Percentiles rank a stretch among this genome's conserved stretches.
Evolutionary conservation across 768 basidiomycete species (phyloP).

Genomic region (Sporobolomyces phaffii): DNA sequence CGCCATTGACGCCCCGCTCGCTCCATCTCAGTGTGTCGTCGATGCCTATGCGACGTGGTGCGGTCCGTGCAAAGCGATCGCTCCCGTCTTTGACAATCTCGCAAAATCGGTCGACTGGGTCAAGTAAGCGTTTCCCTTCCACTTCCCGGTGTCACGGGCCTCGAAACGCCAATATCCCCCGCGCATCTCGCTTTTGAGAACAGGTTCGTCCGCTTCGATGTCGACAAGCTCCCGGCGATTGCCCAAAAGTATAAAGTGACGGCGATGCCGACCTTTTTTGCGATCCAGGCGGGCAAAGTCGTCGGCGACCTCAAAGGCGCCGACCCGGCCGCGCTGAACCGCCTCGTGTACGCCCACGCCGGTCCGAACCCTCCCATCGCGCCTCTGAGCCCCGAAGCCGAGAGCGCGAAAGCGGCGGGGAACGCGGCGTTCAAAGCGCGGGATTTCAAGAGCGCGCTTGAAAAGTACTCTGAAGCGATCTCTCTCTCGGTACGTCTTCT

Average conservation of each 20-base stretch:
- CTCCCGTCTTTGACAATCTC: slow-evolving; percentile 23
- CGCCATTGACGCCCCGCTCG: not conserved
- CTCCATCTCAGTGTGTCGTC: too few relatives aligned
- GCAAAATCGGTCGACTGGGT: slow-evolving; percentile 13
- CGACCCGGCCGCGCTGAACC: slow-evolving; percentile 26
- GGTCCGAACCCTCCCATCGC: slow-evolving; percentile 38
- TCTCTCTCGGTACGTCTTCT: not conserved
- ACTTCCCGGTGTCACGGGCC: too few relatives aligned
- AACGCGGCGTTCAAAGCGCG: slow-evolving; percentile 25
- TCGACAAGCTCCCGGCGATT: slow-evolving; percentile 6
- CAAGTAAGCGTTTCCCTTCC: not conserved
- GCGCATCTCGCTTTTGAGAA: too few relatives aligned
- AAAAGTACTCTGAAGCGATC: slow-evolving; percentile 18
- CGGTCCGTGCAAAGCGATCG: slow-evolving; percentile 34
- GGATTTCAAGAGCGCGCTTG: slow-evolving; percentile 7
- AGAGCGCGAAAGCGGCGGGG: slow-evolving; percentile 19
- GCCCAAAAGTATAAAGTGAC: slow-evolving; percentile 15
- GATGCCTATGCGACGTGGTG: slow-evolving; percentile 2
- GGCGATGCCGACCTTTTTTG: slow-evolving; percentile 38
- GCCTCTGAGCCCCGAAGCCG: slow-evolving; percentile 9
- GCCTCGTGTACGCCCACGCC: slow-evolving; percentile 21
- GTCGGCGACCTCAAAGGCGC: slow-evolving; percentile 36
- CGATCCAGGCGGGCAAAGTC: slow-evolving; percentile 23
- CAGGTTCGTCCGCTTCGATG: slow-evolving; percentile 22
- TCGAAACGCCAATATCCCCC: too few relatives aligned